A percentile compares a stretch with the other conserved stretches of the same genome.
Evolutionary conservation across 805 yeast species (phyloP).

Genomic region (Saccharomycopsis fodiens): DNA sequence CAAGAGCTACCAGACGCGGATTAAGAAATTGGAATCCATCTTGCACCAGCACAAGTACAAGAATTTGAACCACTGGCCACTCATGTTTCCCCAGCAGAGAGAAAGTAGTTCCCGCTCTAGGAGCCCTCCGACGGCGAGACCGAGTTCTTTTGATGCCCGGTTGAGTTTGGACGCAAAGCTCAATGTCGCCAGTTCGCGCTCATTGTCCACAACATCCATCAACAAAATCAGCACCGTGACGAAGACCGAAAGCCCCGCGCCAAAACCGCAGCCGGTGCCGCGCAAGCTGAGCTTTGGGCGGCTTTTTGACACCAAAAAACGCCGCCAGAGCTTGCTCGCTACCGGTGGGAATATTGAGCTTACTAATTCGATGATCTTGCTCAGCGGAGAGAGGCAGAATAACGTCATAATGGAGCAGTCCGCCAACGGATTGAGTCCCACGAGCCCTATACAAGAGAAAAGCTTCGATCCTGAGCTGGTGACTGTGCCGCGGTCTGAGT

Average conservation of each 20-base stretch:
- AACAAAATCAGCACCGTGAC: conserved; percentile 18
- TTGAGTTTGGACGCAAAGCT: conserved; percentile 1
- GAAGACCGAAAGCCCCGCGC: conserved; percentile 7
- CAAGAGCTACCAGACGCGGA: conserved; percentile 61
- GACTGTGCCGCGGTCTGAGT: conserved; percentile 12
- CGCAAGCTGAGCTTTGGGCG: conserved; percentile 11
- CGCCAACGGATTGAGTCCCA: background rate
- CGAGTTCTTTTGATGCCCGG: background rate
- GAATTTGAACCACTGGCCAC: conserved; percentile 40
- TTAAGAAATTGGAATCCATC: conserved; percentile 68
- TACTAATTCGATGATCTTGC: conserved; percentile 16
- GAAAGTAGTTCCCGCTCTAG: conserved; percentile 10
- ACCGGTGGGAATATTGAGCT: conserved; percentile 18
- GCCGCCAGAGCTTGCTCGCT: conserved; percentile 4
- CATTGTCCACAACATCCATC: conserved; percentile 15
- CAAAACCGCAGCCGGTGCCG: background rate
- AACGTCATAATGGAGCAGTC: conserved; percentile 3
- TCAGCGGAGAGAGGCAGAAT: too few relatives aligned
- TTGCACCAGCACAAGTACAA: conserved; percentile 66
- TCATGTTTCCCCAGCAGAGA: conserved; percentile 7
- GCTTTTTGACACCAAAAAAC: conserved; percentile 7
- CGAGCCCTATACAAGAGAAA: background rate
- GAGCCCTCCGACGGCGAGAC: conserved; percentile 8
- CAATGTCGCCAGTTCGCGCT: conserved; percentile 10
- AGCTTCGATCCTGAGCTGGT: conserved; percentile 9